Percentiles rank a stretch among this genome's conserved stretches.
These are phyloP conservation scores for Pythium aquatile DNA, from an alignment of 352 stramenopile species.

Conservation along the genomic window DNA sequence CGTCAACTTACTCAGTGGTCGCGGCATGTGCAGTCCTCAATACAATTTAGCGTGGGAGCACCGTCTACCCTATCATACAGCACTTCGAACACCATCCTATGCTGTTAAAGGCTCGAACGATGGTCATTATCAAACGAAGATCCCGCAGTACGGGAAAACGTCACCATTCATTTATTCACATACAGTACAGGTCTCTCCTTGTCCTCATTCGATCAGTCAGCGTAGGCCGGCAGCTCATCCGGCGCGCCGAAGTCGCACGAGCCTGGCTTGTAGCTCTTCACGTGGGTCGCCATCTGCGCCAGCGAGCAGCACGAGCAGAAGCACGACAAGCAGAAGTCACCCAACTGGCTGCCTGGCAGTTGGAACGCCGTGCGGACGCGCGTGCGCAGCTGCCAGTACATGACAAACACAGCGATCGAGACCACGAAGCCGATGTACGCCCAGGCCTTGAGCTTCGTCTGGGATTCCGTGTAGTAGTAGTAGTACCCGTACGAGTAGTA, in stretches of 20 bases:
- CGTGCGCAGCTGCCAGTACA: neutral
- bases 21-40: too few species aligned
- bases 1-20: too few species aligned
- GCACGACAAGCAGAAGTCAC: neutral
- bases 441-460: neutral
- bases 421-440: neutral
- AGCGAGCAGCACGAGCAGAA: neutral
- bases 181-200: neutral
- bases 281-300: conserved; percentile 13
- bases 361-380: neutral
- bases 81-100: too few species aligned
- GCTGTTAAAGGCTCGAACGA: too few species aligned
- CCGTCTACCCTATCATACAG: too few species aligned
- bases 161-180: too few species aligned
- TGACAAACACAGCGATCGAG: neutral
- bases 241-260: conserved; percentile 8
- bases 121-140: too few species aligned
- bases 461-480: neutral
- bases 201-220: neutral
- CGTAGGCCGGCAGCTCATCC: neutral
- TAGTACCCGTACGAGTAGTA: neutral
- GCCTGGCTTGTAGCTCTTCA: conserved; percentile 15
- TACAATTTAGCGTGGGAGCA: too few species aligned
- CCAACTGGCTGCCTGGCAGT: neutral
- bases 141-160: too few species aligned